Base-by-base conservation (phyloP, 2,329 filamentous ascomycete species). In the Beauveria sp. region DNA sequence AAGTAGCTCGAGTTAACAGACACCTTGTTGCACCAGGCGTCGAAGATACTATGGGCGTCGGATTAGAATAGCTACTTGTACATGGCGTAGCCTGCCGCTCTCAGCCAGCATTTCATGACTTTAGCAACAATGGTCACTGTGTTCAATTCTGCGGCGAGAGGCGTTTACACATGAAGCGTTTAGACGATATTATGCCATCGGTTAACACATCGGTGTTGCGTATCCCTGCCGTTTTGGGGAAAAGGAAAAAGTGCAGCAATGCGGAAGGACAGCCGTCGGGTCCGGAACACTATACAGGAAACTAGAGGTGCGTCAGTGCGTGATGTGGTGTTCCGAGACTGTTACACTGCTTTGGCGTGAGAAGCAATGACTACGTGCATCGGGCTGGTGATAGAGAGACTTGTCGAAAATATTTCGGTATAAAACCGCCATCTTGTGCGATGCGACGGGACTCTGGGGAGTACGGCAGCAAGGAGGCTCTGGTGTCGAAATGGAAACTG, bases 311-410 rank as follows among this genome's bases (percentile, higher is more conserved):
- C 46, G 44, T 50, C 30, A 44, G 55, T 41, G 30, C 14, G 37
- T 50, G 2, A 20, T 57, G 30, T 48, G 24, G 37, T 28, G 34
- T 50, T 50, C 44, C 55, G 34, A 57, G 46, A 48, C 55, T 34
- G 55, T 50, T 50, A 43, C 55, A 57, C 30, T 50, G 55, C 26
- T 48, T 48, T 57, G 55, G 44, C 20, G 46, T 41, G 14, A 57
- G 50, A 57, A 57, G 55, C 46, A 57, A 57, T 40, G 55, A 57
- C 44, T 50, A 22, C 55, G 26, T 50, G 30, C 30, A 34, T 57
- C 24, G 28, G 2, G 28, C 9, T 28, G 34, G 30, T 48, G 54
- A 10, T 14, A 28, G 18, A 55, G 14, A 40, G 50, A 12, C 53
- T 47, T 46, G 41, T 46, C 22, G 18, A 55, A 34, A 55, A 46